Evolutionary conservation across 257 asterid species (phyloP).

Genomic region (Solanum medicagineum): DNA sequence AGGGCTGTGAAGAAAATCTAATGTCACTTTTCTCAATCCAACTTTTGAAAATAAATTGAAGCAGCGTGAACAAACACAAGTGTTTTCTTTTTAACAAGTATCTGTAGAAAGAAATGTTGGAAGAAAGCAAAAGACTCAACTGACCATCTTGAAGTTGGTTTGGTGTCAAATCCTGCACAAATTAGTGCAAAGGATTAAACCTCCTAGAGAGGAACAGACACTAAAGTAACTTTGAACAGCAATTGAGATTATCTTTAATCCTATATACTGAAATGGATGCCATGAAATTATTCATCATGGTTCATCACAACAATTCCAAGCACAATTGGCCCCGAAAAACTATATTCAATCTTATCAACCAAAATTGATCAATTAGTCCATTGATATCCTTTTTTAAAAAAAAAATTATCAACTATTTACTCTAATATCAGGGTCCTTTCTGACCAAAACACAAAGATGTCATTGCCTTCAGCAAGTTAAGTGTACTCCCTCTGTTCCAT

Average conservation of each 20-base stretch:
- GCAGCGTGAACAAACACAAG: not conserved
- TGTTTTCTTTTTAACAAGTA: not conserved
- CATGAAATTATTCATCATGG: not conserved
- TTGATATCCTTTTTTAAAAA: not conserved
- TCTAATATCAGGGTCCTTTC: not conserved
- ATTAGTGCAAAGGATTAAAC: conserved; percentile 4
- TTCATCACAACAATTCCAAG: not conserved
- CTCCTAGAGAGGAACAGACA: not conserved
- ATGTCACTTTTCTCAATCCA: conserved; percentile 3
- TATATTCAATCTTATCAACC: not conserved
- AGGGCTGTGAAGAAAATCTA: conserved; percentile 52
- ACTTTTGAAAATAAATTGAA: not conserved
- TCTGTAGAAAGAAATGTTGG: not conserved
- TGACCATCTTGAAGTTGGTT: conserved; percentile 91
- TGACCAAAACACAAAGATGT: not conserved
- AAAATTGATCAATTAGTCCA: not conserved
- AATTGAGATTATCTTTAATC: not conserved
- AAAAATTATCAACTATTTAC: not conserved
- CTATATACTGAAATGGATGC: not conserved
- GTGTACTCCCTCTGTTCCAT: not conserved
- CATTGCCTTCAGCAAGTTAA: not conserved
- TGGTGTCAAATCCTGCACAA: conserved; percentile 84
- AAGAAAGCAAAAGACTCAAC: conserved; percentile 14
- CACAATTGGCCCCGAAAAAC: not conserved
- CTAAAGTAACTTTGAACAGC: not conserved